phyloP scores from a whole-genome alignment of 1,139 yeast genomes.

The Yamadazyma diddensiae region DNA sequence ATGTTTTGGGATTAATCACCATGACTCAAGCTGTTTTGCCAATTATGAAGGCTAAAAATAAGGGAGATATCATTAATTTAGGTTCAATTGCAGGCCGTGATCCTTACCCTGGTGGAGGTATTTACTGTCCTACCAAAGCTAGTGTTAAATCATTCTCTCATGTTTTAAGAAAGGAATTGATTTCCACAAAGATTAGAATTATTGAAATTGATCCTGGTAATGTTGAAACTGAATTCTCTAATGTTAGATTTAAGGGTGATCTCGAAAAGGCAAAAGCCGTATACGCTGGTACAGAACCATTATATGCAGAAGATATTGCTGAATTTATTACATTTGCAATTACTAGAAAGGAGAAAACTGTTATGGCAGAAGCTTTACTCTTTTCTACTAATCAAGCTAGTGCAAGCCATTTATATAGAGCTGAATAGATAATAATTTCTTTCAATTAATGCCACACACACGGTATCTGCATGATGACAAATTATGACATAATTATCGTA shows the following conservation, averaged over 20 bases:
- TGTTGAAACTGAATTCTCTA: constrained; percentile 83
- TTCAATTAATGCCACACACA: neutral
- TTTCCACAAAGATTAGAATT: constrained; percentile 70
- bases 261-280: constrained; percentile 64
- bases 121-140: constrained; percentile 88
- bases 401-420: constrained; percentile 51
- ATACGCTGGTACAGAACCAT: constrained; percentile 70
- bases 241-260: constrained; percentile 76
- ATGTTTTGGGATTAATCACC: constrained; percentile 40
- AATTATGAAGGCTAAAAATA: constrained; percentile 44
- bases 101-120: constrained; percentile 81
- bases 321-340: constrained; percentile 72
- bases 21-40: constrained; percentile 41
- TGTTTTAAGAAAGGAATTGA: constrained; percentile 73
- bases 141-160: constrained; percentile 76
- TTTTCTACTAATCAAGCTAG: constrained; percentile 81
- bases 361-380: constrained; percentile 73
- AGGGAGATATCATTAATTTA: constrained; percentile 77
- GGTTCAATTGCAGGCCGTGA: constrained; percentile 91
- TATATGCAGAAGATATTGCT: constrained; percentile 76
- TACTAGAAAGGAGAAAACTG: constrained; percentile 71
- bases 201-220: constrained; percentile 87
- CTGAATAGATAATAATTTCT: constrained; percentile 3
- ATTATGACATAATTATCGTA: too few species aligned
- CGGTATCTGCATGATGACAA: neutral